These are phyloP conservation scores for Talaromyces adpressus DNA, from an alignment of 495 filamentous ascomycete genomes.

Conservation along the genomic window DNA sequence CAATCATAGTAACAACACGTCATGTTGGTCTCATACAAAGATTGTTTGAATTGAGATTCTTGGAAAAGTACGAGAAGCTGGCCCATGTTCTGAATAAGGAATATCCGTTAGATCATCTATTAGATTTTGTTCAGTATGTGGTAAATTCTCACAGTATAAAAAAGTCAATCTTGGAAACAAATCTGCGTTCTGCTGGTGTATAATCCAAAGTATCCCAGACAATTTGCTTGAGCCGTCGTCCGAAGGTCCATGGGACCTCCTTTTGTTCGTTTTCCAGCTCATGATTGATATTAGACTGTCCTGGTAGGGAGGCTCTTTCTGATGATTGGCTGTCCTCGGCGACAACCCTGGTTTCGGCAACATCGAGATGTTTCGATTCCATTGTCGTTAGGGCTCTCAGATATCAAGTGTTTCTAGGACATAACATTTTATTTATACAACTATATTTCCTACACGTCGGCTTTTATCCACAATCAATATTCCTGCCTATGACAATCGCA, in stretches of 20 bases:
- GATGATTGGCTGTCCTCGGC: neutral
- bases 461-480: neutral
- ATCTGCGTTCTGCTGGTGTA: neutral
- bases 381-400: neutral
- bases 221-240: neutral
- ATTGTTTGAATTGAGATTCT: slow-evolving; percentile 4
- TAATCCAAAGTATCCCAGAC: slow-evolving; percentile 3
- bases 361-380: neutral
- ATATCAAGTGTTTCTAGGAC: neutral
- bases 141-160: neutral
- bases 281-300: neutral
- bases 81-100: neutral
- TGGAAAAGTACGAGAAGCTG: neutral
- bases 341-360: neutral
- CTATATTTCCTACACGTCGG: neutral
- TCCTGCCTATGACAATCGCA: neutral
- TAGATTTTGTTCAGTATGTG: neutral
- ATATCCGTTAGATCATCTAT: neutral
- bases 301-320: neutral
- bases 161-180: slow-evolving; percentile 4
- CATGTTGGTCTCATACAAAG: neutral
- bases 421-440: neutral
- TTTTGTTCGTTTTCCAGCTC: neutral
- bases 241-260: neutral
- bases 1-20: neutral